phyloP scores from a whole-genome alignment of 208 protist genomes.

The Strigomonas galati region DNA sequence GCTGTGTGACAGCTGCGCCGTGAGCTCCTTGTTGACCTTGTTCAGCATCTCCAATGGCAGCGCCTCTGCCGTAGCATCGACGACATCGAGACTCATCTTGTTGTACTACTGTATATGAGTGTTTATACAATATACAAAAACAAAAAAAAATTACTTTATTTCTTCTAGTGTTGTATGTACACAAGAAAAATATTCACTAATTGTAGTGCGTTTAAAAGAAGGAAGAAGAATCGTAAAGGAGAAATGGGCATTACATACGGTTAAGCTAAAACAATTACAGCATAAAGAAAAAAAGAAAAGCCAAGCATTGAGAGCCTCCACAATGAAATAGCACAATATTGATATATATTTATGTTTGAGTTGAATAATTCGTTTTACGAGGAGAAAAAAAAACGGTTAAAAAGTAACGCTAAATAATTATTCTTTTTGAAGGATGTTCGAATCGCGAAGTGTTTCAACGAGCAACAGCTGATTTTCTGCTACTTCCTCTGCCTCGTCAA shows the following conservation, averaged over 20 bases:
- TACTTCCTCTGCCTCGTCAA: constrained; percentile 47
- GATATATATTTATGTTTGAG: neutral
- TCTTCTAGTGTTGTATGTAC: neutral
- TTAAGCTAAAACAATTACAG: neutral
- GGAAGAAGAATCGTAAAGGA: neutral
- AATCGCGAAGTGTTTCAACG: constrained; percentile 36
- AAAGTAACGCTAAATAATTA: neutral
- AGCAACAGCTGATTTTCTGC: constrained; percentile 48
- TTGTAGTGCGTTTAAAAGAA: neutral
- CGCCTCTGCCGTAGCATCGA: constrained; percentile 78
- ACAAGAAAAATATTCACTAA: neutral
- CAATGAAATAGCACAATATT: neutral
- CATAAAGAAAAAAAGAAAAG: constrained; percentile 1
- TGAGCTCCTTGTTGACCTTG: constrained; percentile 83
- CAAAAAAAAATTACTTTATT: neutral
- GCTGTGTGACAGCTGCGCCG: constrained; percentile 68
- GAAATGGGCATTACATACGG: neutral
- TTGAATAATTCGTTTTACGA: neutral
- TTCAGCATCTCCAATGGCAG: constrained; percentile 84
- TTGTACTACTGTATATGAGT: neutral
- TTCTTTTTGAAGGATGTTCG: constrained; percentile 12
- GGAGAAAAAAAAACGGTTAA: neutral
- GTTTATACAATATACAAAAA: neutral
- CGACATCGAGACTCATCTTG: constrained; percentile 54
- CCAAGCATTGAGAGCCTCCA: neutral